These are phyloP conservation scores for Exophiala bonariae DNA, from an alignment of 2,329 filamentous ascomycete species.

Conservation along the genomic window DNA sequence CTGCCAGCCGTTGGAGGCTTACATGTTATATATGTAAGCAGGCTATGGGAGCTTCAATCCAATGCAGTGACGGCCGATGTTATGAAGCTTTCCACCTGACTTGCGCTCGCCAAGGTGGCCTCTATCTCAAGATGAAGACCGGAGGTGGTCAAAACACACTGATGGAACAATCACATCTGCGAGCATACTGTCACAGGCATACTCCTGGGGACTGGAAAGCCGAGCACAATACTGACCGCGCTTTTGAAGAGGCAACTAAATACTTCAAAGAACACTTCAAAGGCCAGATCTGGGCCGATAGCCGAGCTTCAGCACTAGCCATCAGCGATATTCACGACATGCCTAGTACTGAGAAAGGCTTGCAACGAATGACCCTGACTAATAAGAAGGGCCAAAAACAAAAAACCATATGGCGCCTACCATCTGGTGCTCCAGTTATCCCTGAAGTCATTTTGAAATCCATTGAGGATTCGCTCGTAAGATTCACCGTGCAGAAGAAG, in stretches of 20 bases:
- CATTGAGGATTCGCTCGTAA: constrained; percentile 77
- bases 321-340: constrained; percentile 67
- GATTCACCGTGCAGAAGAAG: constrained; percentile 80
- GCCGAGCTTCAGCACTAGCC: constrained; percentile 76
- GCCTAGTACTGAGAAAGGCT: constrained; percentile 49
- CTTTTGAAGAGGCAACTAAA: constrained; percentile 78
- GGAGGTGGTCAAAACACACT: constrained; percentile 75
- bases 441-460: constrained; percentile 83
- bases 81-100: constrained; percentile 98
- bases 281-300: constrained; percentile 88
- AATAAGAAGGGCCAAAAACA: constrained; percentile 56
- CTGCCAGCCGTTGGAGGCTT: constrained; percentile 89
- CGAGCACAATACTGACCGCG: constrained; percentile 78
- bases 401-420: constrained; percentile 84
- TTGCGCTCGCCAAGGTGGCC: constrained; percentile 80
- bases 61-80: constrained; percentile 96
- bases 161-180: constrained; percentile 78
- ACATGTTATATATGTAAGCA: constrained; percentile 96
- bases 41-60: constrained; percentile 96
- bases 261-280: constrained; percentile 91
- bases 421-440: constrained; percentile 91
- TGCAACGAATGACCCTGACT: constrained; percentile 55
- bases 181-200: constrained; percentile 95
- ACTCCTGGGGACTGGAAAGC: constrained; percentile 84
- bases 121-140: constrained; percentile 97